A percentile compares a stretch with the other conserved stretches of the same genome.
Conservation (phyloP, 331 rosid genomes). For the Malus hybrid region DNA sequence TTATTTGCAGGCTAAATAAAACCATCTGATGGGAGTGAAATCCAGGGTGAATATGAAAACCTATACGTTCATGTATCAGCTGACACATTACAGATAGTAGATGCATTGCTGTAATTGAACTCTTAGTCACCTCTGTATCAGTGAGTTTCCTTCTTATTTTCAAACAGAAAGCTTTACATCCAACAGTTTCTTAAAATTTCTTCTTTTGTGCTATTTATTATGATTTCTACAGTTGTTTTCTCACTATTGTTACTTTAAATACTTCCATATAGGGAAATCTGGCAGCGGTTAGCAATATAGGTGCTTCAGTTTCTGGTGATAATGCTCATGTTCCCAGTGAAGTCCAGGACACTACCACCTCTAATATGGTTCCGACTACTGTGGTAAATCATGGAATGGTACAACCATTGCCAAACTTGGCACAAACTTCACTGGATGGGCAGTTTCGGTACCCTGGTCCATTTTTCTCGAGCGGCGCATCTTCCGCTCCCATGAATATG, state of each 20-base stretch:
- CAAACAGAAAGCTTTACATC: background rate
- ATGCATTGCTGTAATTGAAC: constrained; percentile 76
- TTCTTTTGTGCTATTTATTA: background rate
- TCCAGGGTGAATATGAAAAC: constrained; percentile 52
- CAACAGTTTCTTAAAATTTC: background rate
- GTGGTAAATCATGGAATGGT: constrained; percentile 30
- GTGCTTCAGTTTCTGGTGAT: constrained; percentile 31
- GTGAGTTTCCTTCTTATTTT: constrained; percentile 50
- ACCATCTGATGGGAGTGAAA: constrained; percentile 44
- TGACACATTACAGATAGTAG: constrained; percentile 84
- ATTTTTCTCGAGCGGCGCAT: constrained; percentile 42
- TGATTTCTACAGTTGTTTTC: background rate
- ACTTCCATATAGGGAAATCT: background rate
- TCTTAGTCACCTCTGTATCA: constrained; percentile 66
- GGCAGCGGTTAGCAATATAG: constrained; percentile 1
- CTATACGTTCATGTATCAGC: constrained; percentile 67
- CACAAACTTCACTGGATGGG: constrained; percentile 31
- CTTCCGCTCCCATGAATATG: constrained; percentile 30
- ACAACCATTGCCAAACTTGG: constrained; percentile 30
- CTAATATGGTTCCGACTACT: constrained; percentile 25
- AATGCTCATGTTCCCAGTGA: constrained; percentile 23
- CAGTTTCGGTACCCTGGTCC: constrained; percentile 46
- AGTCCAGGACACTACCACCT: constrained; percentile 26
- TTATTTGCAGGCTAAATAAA: constrained; percentile 54
- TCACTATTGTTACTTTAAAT: background rate